Conservation (phyloP, 2,329 filamentous ascomycete species). For the Pyrenochaeta sp. region DNA sequence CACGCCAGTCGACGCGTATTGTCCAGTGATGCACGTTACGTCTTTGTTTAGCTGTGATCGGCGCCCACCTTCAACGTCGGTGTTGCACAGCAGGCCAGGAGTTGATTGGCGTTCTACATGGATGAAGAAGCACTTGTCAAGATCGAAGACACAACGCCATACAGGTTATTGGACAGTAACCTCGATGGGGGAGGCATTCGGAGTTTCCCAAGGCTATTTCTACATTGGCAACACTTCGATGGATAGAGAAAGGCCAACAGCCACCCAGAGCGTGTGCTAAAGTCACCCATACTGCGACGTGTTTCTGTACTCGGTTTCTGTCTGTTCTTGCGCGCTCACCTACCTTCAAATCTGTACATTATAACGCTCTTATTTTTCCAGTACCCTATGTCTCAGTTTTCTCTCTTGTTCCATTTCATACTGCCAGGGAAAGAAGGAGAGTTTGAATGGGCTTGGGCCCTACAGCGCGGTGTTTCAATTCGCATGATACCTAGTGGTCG, state of each 20-base stretch:
- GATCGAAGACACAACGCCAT: not conserved
- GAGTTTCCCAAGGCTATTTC: not conserved
- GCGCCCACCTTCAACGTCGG: not conserved
- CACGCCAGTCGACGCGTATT: not conserved
- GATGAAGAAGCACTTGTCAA: not conserved
- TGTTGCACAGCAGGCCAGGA: not conserved
- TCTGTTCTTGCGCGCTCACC: not conserved
- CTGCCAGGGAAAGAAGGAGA: not conserved
- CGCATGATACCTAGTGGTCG: constrained; percentile 21
- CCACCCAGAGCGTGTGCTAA: not conserved
- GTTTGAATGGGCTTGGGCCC: constrained; percentile 13
- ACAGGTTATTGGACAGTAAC: not conserved
- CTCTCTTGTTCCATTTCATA: not conserved
- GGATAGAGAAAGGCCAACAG: not conserved
- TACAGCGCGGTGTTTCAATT: constrained; percentile 9
- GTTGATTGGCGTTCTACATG: constrained; percentile 3
- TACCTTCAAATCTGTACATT: not conserved
- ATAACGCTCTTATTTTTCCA: constrained; percentile 1
- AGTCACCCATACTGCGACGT: constrained; percentile 8
- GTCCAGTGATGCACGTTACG: not conserved
- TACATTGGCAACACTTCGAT: not conserved
- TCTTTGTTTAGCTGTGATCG: not conserved
- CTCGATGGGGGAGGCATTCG: not conserved
- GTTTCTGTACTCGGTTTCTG: constrained; percentile 2
- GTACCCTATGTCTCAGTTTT: not conserved